These are phyloP conservation scores for Aspergillus indologenus DNA, from an alignment of 495 filamentous ascomycete genomes.

Conservation along the genomic window DNA sequence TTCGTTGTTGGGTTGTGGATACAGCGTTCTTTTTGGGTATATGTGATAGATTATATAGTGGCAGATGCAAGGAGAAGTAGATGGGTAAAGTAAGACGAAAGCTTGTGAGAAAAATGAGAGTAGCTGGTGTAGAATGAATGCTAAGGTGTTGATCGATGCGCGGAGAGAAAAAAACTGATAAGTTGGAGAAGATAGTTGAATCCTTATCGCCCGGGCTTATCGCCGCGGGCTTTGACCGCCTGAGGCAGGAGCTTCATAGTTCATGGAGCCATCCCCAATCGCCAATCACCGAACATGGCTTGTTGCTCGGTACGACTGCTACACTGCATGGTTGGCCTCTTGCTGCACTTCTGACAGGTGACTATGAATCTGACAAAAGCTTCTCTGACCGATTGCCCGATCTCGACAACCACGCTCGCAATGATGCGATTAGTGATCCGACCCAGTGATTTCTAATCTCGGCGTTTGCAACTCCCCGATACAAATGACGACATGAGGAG, in stretches of 20 bases:
- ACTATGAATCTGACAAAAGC: no score
- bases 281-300: no score
- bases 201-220: conserved; percentile 8
- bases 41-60: no score
- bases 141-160: no score
- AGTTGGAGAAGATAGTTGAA: not conserved
- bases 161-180: conserved; percentile 5
- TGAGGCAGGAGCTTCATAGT: not conserved
- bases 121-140: not conserved
- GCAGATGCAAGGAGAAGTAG: no score
- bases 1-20: not conserved
- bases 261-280: no score
- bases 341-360: no score
- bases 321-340: no score
- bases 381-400: no score
- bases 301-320: no score
- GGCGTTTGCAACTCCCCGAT: conserved; percentile 3
- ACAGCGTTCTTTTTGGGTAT: no score
- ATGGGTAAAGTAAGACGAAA: no score
- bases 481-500: conserved; percentile 9
- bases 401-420: not conserved
- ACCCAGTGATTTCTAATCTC: conserved; percentile 10
- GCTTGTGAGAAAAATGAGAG: not conserved
- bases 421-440: conserved; percentile 2
- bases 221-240: not conserved